Conservation (phyloP, 2,329 filamentous ascomycete genomes). For the Neofusicoccum ribis region DNA sequence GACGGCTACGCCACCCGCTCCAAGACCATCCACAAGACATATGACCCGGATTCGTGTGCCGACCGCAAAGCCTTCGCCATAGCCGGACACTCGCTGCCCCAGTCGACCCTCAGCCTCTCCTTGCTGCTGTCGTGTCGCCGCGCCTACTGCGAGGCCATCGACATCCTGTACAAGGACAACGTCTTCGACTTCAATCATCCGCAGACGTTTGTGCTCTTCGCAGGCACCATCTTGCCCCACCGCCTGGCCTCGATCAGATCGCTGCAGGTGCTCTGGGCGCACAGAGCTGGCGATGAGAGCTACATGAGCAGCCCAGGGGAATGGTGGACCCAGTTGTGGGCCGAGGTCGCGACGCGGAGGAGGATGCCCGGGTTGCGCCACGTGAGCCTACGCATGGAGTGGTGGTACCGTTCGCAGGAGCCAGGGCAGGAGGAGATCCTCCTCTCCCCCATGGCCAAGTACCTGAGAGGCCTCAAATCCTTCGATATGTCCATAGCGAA, state of each 20-base stretch:
- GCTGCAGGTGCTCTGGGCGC: not conserved
- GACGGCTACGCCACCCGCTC: not conserved
- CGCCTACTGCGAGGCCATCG: not conserved
- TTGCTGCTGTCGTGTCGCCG: not conserved
- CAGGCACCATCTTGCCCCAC: not conserved
- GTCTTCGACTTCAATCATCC: slow-evolving; percentile 3
- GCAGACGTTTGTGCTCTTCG: not conserved
- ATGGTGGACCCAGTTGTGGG: not conserved
- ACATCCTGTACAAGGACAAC: not conserved
- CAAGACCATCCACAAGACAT: not conserved
- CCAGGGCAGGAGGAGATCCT: not conserved
- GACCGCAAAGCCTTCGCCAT: not conserved
- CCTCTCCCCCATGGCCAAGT: not conserved
- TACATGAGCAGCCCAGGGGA: not conserved
- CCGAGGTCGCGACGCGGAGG: too few species aligned
- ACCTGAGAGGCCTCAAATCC: not conserved
- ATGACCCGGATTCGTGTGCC: not conserved
- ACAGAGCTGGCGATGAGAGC: not conserved
- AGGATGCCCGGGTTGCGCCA: too few species aligned
- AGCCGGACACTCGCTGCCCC: not conserved
- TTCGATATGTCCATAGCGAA: not conserved
- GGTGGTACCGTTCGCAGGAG: not conserved
- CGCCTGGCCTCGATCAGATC: not conserved
- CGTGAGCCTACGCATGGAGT: too few species aligned
- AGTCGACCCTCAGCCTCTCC: not conserved